Evolutionary conservation across 108 stramenopile genomes (phyloP).

Genomic region (Cyclotella kingstonii): DNA sequence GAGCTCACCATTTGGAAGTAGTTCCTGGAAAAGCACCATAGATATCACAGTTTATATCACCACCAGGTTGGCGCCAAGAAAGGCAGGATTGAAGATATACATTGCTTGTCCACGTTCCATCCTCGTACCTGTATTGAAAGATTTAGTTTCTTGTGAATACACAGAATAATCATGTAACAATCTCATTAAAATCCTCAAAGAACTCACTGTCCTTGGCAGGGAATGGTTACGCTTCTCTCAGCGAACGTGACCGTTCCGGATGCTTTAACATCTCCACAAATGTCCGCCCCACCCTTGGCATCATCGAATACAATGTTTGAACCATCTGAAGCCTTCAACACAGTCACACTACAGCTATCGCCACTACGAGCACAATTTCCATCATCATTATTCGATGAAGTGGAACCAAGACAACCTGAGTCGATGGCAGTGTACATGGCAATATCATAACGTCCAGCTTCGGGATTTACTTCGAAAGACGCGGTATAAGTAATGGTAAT

Average conservation of each 20-base stretch:
- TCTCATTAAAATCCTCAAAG: neutral
- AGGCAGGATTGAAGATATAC: conserved; percentile 3
- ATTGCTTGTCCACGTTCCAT: conserved; percentile 1
- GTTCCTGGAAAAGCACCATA: conserved; percentile 10
- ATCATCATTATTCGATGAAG: conserved; percentile 1
- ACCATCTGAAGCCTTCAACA: neutral
- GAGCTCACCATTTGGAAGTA: conserved; percentile 8
- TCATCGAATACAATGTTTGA: neutral
- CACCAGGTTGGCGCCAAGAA: conserved; percentile 10
- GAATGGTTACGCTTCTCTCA: neutral
- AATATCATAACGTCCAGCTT: neutral
- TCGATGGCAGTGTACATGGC: conserved; percentile 10
- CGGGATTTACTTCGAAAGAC: neutral
- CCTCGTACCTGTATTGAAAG: neutral
- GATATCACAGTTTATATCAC: conserved; percentile 5
- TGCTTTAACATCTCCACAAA: neutral
- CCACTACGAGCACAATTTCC: conserved; percentile 5
- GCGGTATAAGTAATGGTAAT: neutral
- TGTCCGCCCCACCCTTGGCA: conserved; percentile 1
- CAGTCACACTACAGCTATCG: neutral
- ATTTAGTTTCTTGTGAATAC: neutral
- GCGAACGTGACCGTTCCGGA: neutral
- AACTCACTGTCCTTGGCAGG: conserved; percentile 5
- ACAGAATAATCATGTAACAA: neutral
- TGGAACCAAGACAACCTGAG: neutral